These are phyloP conservation scores for Trichosporon ovoides DNA, from an alignment of 1,284 basidiomycete species.

Conservation along the genomic window DNA sequence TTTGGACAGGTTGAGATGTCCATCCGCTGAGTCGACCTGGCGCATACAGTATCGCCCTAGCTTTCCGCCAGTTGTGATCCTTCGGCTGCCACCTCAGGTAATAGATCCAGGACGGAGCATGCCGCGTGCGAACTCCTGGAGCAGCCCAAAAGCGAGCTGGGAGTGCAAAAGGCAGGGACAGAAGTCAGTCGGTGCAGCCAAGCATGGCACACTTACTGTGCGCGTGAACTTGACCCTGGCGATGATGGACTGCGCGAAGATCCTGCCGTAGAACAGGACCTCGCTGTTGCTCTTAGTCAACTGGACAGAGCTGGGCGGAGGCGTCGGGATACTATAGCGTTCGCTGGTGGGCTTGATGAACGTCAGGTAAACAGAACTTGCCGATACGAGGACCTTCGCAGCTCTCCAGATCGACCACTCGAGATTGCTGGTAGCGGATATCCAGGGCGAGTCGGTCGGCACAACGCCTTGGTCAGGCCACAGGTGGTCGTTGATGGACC, in stretches of 20 bases:
- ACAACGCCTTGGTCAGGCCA: not conserved
- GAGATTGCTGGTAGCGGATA: slow-evolving; percentile 22
- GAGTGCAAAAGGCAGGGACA: slow-evolving; percentile 10
- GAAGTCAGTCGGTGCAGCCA: not conserved
- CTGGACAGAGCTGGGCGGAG: not conserved
- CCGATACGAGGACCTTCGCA: slow-evolving; percentile 9
- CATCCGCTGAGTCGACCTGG: not conserved
- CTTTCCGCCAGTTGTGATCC: not conserved
- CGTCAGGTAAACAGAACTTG: not conserved
- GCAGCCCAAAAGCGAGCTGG: slow-evolving; percentile 7
- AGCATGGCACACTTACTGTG: slow-evolving; percentile 9
- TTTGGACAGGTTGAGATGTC: not conserved
- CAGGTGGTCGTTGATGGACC: not conserved
- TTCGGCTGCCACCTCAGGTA: slow-evolving; percentile 4
- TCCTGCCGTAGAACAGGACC: slow-evolving; percentile 25
- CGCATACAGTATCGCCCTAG: not conserved
- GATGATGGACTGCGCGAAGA: slow-evolving; percentile 20
- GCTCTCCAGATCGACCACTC: slow-evolving; percentile 32
- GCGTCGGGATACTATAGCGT: not conserved
- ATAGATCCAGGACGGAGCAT: not conserved
- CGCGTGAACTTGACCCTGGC: slow-evolving; percentile 19
- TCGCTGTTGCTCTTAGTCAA: slow-evolving; percentile 9
- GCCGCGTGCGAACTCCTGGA: not conserved
- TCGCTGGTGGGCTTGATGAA: slow-evolving; percentile 10
- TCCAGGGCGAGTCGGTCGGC: slow-evolving; percentile 24